Evolutionary conservation across 257 asterid genomes (phyloP).

Genomic region (Osmanthus fragrans): DNA sequence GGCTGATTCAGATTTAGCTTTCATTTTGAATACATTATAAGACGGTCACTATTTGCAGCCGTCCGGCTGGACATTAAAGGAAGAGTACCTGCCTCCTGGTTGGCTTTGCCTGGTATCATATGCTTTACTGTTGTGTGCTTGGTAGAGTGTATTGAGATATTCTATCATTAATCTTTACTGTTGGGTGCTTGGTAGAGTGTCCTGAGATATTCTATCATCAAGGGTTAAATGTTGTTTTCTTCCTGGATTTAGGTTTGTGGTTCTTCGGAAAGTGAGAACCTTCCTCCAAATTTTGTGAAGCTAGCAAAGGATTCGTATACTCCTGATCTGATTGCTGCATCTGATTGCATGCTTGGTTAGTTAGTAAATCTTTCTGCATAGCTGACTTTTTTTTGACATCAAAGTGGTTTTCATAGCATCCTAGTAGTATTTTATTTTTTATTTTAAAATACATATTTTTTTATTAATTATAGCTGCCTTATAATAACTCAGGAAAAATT

Average conservation of each 20-base stretch:
- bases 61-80: conserved; percentile 91
- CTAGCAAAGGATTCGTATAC: conserved; percentile 89
- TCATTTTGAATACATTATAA: conserved; percentile 2
- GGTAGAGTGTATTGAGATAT: conserved; percentile 6
- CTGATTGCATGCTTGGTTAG: conserved; percentile 99
- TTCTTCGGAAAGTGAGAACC: conserved; percentile 74
- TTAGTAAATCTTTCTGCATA: conserved; percentile 12
- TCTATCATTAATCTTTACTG: too few relatives aligned
- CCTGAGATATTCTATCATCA: conserved; percentile 3
- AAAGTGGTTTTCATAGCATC: conserved; percentile 13
- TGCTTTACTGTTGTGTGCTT: conserved; percentile 14
- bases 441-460: too few relatives aligned
- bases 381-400: conserved; percentile 12
- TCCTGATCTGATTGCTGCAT: conserved; percentile 93
- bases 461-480: neutral
- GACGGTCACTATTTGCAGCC: conserved; percentile 57
- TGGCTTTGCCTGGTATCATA: conserved; percentile 91
- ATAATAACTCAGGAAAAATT: conserved; percentile 74
- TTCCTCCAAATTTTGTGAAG: conserved; percentile 85
- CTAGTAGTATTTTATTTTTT: neutral
- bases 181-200: too few relatives aligned
- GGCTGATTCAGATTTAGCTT: conserved; percentile 3
- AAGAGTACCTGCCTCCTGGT: conserved; percentile 85
- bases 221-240: conserved; percentile 14
- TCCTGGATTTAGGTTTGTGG: conserved; percentile 80